Base-by-base conservation (phyloP, 73 alveolate genomes). In the Blepharisma japonicum region DNA sequence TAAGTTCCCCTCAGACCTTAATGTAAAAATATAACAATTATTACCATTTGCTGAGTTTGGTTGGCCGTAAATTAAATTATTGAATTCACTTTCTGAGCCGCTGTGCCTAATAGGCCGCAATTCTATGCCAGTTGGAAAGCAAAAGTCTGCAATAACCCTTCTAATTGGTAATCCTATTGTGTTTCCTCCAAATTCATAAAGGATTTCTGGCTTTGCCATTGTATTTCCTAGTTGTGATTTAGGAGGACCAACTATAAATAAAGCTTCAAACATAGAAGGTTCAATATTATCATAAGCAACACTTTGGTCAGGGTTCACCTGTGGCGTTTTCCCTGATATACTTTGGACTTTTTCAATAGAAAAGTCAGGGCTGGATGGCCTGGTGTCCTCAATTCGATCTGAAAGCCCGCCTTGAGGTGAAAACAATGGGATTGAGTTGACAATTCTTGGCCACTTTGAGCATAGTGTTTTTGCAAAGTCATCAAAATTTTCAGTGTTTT, bases 231-330 rank as follows among this genome's bases (percentile, higher is more conserved):
- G 39, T 5, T 61, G 14, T 25, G 47, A 25, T 61, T 25, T 61
- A 14, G 47, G 4, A 25, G 23, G 38, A 1, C 74, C 74, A 61
- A 61, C 47, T 9, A 61, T 25, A 9, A 61, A 25, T 8, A 61
- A 61, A 61, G 47, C 74, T 61, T 61, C 47, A 25, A 20, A 61
- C 18, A 14, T 61, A 61, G 39, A 61, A 61, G 74, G 23, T 2
- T 20, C 14, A 9, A n/a, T 25, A 14, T 18, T n/a, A 14, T 61
- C 74, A 61, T 14, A 9, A 25, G 14, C 23, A 14, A 61, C 14
- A 39, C 74, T 61, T 61, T 61, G 74, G 47, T 61, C 74, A 20
- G 74, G 74, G 47, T 61, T 61, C 50, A 39, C 74, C 23, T 61
- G 74, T 14, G 74, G 74, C 2, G 74, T 61, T 25, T 61, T 61